phyloP scores from a whole-genome alignment of 2,329 filamentous ascomycete genomes.

The Ascochyta koolunga region DNA sequence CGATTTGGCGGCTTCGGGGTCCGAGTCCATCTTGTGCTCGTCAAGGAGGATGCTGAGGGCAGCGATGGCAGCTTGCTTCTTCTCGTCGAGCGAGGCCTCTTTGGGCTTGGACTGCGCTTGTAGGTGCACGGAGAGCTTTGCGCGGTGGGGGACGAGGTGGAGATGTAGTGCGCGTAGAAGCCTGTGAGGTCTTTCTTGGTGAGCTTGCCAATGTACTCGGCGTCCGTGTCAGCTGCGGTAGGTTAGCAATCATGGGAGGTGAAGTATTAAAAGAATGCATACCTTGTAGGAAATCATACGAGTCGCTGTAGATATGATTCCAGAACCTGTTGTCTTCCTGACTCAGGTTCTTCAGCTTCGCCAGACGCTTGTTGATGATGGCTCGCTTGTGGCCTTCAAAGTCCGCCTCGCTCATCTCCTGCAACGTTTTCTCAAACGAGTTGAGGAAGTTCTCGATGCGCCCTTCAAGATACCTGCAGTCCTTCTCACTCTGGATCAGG shows the following conservation, averaged over 20 bases:
- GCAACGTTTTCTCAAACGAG: conserved; percentile 68
- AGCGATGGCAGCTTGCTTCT: conserved; percentile 47
- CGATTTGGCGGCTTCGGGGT: conserved; percentile 50
- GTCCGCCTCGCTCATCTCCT: conserved; percentile 78
- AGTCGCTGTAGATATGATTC: conserved; percentile 83
- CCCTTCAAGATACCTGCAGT: conserved; percentile 80
- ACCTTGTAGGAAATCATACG: conserved; percentile 89
- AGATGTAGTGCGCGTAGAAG: conserved; percentile 79
- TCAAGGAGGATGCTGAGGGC: conserved; percentile 53
- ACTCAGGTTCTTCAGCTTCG: conserved; percentile 90
- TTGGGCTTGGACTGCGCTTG: conserved; percentile 68
- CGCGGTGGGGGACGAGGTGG: conserved; percentile 73
- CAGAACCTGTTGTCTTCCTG: conserved; percentile 85
- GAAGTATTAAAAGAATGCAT: conserved; percentile 47
- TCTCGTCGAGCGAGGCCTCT: conserved; percentile 48
- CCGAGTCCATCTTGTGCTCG: conserved; percentile 53
- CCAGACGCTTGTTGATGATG: conserved; percentile 81
- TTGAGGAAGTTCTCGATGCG: conserved; percentile 86
- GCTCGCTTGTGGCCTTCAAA: conserved; percentile 93
- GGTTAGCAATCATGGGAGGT: conserved; percentile 8
- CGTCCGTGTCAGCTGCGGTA: conserved; percentile 72
- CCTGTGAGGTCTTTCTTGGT: conserved; percentile 79
- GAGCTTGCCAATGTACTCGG: conserved; percentile 72
- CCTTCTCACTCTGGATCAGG: conserved; percentile 90
- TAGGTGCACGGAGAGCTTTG: conserved; percentile 86